Conservation (phyloP, 2,329 filamentous ascomycete species). For the Monosporascus cannonballus region DNA sequence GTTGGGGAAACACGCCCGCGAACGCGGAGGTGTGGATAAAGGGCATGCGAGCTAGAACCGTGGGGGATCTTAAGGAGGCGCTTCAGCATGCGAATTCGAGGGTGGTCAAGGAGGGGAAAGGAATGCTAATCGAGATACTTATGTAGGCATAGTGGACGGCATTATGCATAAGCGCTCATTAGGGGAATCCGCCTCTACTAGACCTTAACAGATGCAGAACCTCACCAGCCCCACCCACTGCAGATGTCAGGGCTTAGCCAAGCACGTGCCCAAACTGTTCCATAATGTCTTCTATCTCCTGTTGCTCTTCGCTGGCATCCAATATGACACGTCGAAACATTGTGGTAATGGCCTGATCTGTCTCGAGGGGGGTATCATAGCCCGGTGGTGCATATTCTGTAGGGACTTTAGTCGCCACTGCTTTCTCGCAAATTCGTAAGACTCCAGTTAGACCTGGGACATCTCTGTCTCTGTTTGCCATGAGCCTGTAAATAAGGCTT, state of each 20-base stretch:
- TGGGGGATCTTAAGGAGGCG: slow-evolving; percentile 11
- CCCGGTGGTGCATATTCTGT: not conserved
- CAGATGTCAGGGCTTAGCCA: too few relatives aligned
- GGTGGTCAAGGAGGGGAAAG: slow-evolving; percentile 11
- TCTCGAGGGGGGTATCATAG: not conserved
- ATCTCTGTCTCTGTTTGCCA: not conserved
- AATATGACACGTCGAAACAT: not conserved
- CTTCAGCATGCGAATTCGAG: slow-evolving; percentile 7
- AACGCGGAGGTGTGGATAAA: slow-evolving; percentile 10
- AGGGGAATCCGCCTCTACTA: too few relatives aligned
- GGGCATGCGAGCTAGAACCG: slow-evolving; percentile 12
- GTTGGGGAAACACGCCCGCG: slow-evolving; percentile 5
- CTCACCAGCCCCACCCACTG: too few relatives aligned
- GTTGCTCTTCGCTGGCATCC: not conserved
- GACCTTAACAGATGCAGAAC: too few relatives aligned
- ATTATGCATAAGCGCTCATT: too few relatives aligned
- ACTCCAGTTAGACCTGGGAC: not conserved
- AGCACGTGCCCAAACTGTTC: too few relatives aligned
- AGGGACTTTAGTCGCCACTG: not conserved
- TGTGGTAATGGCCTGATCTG: not conserved
- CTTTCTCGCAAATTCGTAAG: not conserved
- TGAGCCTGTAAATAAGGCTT: not conserved
- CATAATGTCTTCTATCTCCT: too few relatives aligned
- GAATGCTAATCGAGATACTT: slow-evolving; percentile 17
- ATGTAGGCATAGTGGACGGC: slow-evolving; percentile 7